Evolutionary conservation across 805 yeast genomes (phyloP).

Genomic region (Candida tallmaniae): DNA sequence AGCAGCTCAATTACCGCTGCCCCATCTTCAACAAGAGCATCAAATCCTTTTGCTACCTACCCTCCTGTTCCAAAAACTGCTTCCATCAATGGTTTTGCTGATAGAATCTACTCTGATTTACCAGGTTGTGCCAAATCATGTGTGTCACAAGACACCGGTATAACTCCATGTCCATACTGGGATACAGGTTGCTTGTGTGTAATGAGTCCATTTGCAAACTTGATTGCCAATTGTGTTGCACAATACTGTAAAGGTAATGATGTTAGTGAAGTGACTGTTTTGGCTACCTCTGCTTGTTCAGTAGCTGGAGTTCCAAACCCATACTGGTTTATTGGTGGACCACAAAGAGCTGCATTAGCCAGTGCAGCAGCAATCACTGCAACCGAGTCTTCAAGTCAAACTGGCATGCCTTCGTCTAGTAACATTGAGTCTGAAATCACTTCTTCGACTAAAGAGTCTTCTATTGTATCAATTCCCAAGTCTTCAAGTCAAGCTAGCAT

Average conservation of each 20-base stretch:
- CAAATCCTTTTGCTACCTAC: slow-evolving; percentile 33
- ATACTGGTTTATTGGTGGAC: slow-evolving; percentile 37
- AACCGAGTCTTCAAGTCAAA: too few species aligned
- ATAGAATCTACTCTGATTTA: slow-evolving; percentile 31
- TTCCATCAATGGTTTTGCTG: slow-evolving; percentile 45
- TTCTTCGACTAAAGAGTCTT: slow-evolving; percentile 5
- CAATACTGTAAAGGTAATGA: slow-evolving; percentile 31
- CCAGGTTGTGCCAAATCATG: slow-evolving; percentile 42
- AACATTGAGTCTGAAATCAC: slow-evolving; percentile 7
- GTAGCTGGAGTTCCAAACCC: slow-evolving; percentile 25
- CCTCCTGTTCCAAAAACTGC: slow-evolving; percentile 45
- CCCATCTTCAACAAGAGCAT: slow-evolving; percentile 5
- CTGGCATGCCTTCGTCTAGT: slow-evolving; percentile 2
- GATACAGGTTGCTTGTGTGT: slow-evolving; percentile 45
- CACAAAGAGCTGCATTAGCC: slow-evolving; percentile 18
- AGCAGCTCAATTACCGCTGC: slow-evolving; percentile 3
- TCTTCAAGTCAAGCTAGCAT: too few species aligned
- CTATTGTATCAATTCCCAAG: slow-evolving; percentile 5
- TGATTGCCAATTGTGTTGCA: slow-evolving; percentile 34
- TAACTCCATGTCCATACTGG: slow-evolving; percentile 44
- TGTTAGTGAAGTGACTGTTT: slow-evolving; percentile 22
- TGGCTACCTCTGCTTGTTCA: slow-evolving; percentile 30
- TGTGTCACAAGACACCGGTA: slow-evolving; percentile 26
- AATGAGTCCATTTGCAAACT: slow-evolving; percentile 26
- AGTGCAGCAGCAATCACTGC: slow-evolving; percentile 21